Evolutionary conservation across 1,284 basidiomycete species (phyloP).

Genomic region (Coniophora puteana): DNA sequence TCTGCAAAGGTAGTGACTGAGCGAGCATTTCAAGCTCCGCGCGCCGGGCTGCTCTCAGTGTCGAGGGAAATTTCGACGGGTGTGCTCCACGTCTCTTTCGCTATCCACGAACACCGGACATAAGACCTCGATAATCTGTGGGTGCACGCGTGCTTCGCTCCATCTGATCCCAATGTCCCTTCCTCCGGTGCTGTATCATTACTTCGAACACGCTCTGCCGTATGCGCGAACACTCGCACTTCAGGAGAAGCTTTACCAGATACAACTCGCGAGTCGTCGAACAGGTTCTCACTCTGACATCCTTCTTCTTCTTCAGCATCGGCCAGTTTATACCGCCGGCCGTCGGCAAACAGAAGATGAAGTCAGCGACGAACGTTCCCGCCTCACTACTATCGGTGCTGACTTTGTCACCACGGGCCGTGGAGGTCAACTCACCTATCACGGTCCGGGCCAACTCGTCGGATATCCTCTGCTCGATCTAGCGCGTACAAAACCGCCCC

Average conservation of each 20-base stretch:
- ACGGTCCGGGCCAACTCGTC: conserved; percentile 96
- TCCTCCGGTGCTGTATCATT: conserved; percentile 73
- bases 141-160: too few relatives aligned
- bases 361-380: conserved; percentile 59
- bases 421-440: conserved; percentile 95
- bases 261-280: conserved; percentile 54
- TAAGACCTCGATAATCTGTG: too few relatives aligned
- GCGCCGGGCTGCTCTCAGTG: too few relatives aligned
- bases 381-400: conserved; percentile 76
- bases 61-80: too few relatives aligned
- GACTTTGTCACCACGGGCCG: conserved; percentile 83
- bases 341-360: conserved; percentile 75
- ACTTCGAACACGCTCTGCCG: conserved; percentile 70
- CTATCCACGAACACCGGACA: neutral
- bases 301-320: conserved; percentile 77
- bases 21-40: neutral
- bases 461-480: conserved; percentile 95
- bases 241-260: conserved; percentile 65
- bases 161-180: too few relatives aligned
- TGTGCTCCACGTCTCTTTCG: conserved; percentile 1
- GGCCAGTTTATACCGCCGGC: conserved; percentile 93
- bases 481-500: conserved; percentile 45
- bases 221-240: conserved; percentile 68
- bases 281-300: conserved; percentile 53
- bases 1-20: neutral